These are phyloP conservation scores for Fusarium pseudoanthophilum DNA, from an alignment of 2,329 filamentous ascomycete genomes.

Conservation along the genomic window DNA sequence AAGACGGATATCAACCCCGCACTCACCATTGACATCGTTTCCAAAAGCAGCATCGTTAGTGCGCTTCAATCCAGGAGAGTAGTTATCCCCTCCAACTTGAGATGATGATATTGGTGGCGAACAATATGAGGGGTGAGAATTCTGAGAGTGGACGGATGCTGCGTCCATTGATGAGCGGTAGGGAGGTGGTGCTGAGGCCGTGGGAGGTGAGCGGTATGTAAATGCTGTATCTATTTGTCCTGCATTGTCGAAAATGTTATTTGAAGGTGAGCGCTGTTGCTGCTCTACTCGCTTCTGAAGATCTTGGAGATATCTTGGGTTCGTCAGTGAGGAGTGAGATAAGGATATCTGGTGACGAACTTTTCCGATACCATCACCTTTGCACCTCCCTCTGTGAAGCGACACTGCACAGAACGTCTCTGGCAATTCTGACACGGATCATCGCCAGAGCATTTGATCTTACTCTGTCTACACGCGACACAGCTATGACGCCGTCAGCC, in stretches of 20 bases:
- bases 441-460: slow-evolving; percentile 51
- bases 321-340: slow-evolving; percentile 1
- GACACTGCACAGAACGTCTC: slow-evolving; percentile 46
- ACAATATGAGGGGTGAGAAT: slow-evolving; percentile 17
- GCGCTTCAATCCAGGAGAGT: slow-evolving; percentile 19
- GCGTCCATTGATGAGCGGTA: slow-evolving; percentile 29
- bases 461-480: slow-evolving; percentile 48
- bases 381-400: slow-evolving; percentile 44
- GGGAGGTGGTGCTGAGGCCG: slow-evolving; percentile 21
- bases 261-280: slow-evolving; percentile 19
- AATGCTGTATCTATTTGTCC: slow-evolving; percentile 1
- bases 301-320: slow-evolving; percentile 40
- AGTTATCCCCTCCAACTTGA: background rate
- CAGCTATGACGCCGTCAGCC: slow-evolving; percentile 38
- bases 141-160: slow-evolving; percentile 2
- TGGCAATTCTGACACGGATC: slow-evolving; percentile 49
- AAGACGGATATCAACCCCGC: slow-evolving; percentile 15
- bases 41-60: slow-evolving; percentile 29
- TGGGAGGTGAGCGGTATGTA: slow-evolving; percentile 24
- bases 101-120: slow-evolving; percentile 20
- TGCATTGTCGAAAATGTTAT: background rate
- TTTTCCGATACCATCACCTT: slow-evolving; percentile 49
- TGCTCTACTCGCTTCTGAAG: slow-evolving; percentile 39
- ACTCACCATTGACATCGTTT: slow-evolving; percentile 23
- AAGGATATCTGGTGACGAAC: slow-evolving; percentile 25